Conservation (phyloP, 2,329 filamentous ascomycete genomes). For the Pestalotiopsis sp. region DNA sequence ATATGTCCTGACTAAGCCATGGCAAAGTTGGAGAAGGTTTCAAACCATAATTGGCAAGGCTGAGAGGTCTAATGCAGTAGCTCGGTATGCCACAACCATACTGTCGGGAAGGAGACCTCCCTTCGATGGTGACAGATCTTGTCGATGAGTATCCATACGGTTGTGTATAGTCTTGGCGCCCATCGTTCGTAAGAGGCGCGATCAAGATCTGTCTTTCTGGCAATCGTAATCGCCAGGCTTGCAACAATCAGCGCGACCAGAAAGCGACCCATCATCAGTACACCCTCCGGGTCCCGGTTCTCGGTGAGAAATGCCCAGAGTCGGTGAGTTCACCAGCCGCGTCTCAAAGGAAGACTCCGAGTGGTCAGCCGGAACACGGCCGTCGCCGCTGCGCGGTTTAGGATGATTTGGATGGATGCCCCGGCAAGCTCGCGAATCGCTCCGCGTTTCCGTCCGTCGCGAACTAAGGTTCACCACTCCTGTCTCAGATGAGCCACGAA, state of each 20-base stretch:
- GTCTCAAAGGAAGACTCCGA: not conserved
- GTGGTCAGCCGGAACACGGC: not conserved
- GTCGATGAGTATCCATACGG: no score
- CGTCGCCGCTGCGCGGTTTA: not conserved
- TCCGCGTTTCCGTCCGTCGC: not conserved
- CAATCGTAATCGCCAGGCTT: no score
- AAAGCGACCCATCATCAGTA: not conserved
- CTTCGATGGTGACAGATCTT: no score
- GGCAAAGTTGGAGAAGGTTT: not conserved
- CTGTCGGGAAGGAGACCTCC: not conserved
- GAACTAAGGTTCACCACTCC: not conserved
- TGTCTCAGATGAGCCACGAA: not conserved
- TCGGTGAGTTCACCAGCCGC: not conserved
- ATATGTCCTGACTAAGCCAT: not conserved
- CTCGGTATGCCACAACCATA: not conserved
- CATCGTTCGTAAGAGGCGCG: no score
- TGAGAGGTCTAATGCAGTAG: not conserved
- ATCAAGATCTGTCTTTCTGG: no score
- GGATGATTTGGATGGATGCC: not conserved
- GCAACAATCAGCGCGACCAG: no score
- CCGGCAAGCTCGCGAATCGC: not conserved
- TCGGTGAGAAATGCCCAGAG: not conserved
- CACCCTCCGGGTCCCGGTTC: not conserved
- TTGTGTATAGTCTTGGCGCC: no score
- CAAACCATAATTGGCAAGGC: not conserved